phyloP scores from a whole-genome alignment of 495 filamentous ascomycete species.

The Choiromyces venosus region DNA sequence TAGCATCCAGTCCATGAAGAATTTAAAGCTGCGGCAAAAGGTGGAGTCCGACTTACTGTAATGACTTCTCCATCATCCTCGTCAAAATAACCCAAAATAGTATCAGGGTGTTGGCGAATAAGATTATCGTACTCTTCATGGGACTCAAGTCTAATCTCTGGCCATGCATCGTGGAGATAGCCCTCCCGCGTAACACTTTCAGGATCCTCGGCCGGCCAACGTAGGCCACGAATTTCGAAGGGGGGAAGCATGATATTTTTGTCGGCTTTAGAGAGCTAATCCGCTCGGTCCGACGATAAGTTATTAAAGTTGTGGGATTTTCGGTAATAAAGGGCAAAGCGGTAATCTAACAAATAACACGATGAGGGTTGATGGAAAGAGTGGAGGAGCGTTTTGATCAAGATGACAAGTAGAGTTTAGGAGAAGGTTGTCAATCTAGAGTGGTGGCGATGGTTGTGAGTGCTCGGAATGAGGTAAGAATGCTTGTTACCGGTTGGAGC shows the following conservation, averaged over 20 bases:
- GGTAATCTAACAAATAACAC: not conserved
- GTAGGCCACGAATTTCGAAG: slow-evolving; percentile 44
- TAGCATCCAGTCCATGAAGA: not conserved
- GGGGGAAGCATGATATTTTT: slow-evolving; percentile 40
- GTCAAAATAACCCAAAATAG: slow-evolving; percentile 52
- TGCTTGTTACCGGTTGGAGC: not conserved
- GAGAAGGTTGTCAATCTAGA: not conserved
- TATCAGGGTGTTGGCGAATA: slow-evolving; percentile 48
- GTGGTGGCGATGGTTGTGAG: not conserved
- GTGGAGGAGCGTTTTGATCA: not conserved
- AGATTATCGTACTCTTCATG: slow-evolving; percentile 50
- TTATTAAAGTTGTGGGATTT: not conserved
- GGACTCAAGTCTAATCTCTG: slow-evolving; percentile 33
- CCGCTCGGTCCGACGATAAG: not conserved
- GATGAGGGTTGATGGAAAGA: too few species aligned
- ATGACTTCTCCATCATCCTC: slow-evolving; percentile 55
- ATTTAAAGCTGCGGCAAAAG: not conserved
- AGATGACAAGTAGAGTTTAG: not conserved
- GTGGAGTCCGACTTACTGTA: slow-evolving; percentile 45
- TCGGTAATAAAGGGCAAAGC: not conserved
- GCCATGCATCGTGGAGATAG: slow-evolving; percentile 5
- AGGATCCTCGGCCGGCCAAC: slow-evolving; percentile 26
- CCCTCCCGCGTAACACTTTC: slow-evolving; percentile 18
- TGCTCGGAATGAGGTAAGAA: not conserved
- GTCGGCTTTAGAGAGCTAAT: not conserved